Conservation (phyloP, 768 basidiomycete genomes). For the Leccinum fibrillosum region DNA sequence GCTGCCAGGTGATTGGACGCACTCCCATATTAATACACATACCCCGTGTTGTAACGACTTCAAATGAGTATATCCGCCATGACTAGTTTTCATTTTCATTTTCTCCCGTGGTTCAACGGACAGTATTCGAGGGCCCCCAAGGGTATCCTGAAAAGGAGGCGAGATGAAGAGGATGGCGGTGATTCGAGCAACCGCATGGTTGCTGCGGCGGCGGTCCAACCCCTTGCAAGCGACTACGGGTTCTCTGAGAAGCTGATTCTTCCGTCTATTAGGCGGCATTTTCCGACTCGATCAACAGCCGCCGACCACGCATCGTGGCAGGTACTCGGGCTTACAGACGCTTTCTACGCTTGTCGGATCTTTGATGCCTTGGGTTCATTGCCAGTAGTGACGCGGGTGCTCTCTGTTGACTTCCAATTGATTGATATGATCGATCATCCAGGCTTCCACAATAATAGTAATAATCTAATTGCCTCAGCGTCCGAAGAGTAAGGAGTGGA, state of each 20-base stretch:
- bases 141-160: constrained; percentile 28
- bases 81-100: not conserved
- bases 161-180: constrained; percentile 18
- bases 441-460: not conserved
- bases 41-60: constrained; percentile 1
- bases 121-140: constrained; percentile 21
- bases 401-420: not conserved
- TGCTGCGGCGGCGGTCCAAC: not conserved
- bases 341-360: constrained; percentile 26
- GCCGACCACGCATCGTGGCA: constrained; percentile 15
- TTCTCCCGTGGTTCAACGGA: not conserved
- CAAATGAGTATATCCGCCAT: not conserved
- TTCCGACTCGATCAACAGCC: constrained; percentile 8
- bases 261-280: constrained; percentile 11
- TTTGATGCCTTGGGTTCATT: constrained; percentile 30
- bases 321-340: constrained; percentile 15
- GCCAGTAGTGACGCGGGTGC: not conserved
- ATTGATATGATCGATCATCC: not conserved
- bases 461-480: not conserved
- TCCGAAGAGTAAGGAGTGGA: too few species aligned
- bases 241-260: constrained; percentile 11
- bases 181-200: constrained; percentile 3
- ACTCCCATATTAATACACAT: not conserved
- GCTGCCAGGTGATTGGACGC: not conserved
- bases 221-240: constrained; percentile 22